A percentile compares a stretch with the other conserved stretches of the same genome.
Conservation (phyloP, 306 rosid species). For the Lablab purpureus region DNA sequence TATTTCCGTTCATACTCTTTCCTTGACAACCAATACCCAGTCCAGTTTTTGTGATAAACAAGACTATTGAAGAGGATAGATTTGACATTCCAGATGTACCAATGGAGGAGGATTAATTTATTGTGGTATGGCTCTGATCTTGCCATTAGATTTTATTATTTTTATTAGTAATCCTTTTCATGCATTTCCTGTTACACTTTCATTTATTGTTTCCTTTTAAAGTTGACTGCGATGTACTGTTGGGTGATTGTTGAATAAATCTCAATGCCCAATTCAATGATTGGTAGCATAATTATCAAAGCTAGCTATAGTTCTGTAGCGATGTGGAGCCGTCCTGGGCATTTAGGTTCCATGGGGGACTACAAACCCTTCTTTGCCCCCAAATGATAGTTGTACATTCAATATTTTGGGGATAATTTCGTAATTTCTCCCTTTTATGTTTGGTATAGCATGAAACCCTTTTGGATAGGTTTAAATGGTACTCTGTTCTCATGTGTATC, state of each 20-base stretch:
- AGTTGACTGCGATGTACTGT: not conserved
- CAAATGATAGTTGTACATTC: not conserved
- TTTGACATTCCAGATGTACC: constrained; percentile 88
- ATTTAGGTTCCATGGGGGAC: not conserved
- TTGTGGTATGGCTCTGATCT: constrained; percentile 51
- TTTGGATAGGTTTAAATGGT: not conserved
- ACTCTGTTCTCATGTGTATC: not conserved
- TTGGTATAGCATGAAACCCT: not conserved
- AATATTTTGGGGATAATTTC: not conserved
- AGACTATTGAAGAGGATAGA: constrained; percentile 81
- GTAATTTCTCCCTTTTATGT: not conserved
- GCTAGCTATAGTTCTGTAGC: not conserved
- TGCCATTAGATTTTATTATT: constrained; percentile 32
- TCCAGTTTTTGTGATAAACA: constrained; percentile 68
- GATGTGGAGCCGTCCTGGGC: not conserved
- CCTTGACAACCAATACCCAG: constrained; percentile 52
- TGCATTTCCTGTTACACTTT: not conserved
- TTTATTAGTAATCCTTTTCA: not conserved
- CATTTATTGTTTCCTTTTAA: not conserved
- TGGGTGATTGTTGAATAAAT: constrained; percentile 7
- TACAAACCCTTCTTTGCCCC: not conserved
- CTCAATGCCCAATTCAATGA: not conserved
- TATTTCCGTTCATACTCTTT: constrained; percentile 27
- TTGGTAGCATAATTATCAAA: not conserved
- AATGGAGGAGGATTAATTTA: constrained; percentile 76